These are phyloP conservation scores for Artemisia argyi DNA, from an alignment of 129 eudicot species.

Conservation along the genomic window DNA sequence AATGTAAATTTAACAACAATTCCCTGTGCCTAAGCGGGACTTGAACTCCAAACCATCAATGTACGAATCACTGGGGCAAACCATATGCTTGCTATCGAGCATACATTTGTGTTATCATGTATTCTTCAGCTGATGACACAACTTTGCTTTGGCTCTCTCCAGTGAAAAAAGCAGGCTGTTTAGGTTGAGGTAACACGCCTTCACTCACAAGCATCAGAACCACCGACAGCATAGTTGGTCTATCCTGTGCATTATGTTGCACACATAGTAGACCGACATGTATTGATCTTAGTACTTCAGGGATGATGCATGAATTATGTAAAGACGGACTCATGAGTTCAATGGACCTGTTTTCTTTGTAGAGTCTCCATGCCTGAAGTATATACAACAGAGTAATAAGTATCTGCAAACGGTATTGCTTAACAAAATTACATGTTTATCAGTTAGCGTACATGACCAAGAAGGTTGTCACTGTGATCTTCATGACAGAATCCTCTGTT, in stretches of 20 bases:
- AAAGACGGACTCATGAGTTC: conserved; percentile 18
- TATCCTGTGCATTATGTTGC: conserved; percentile 33
- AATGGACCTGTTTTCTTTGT: conserved; percentile 17
- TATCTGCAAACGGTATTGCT: neutral
- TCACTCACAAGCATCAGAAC: conserved; percentile 35
- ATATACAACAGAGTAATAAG: neutral
- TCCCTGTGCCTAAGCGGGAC: no score
- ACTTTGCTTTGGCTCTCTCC: neutral
- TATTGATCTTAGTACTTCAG: conserved; percentile 23
- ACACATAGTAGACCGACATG: conserved; percentile 40
- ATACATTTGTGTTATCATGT: neutral
- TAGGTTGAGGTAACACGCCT: conserved; percentile 19
- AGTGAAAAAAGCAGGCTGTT: conserved; percentile 35
- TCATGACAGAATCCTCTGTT: conserved; percentile 29
- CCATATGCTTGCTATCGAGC: neutral
- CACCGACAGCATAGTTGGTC: conserved; percentile 34
- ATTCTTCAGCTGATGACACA: neutral
- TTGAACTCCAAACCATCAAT: no score
- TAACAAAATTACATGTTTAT: neutral
- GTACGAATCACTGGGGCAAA: no score
- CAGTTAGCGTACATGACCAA: conserved; percentile 42
- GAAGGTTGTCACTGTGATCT: conserved; percentile 36
- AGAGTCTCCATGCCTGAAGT: conserved; percentile 31
- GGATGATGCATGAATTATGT: neutral
- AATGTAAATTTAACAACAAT: no score